Conservation (phyloP, 2,329 filamentous ascomycete species). For the Colletotrichum kahawae region DNA sequence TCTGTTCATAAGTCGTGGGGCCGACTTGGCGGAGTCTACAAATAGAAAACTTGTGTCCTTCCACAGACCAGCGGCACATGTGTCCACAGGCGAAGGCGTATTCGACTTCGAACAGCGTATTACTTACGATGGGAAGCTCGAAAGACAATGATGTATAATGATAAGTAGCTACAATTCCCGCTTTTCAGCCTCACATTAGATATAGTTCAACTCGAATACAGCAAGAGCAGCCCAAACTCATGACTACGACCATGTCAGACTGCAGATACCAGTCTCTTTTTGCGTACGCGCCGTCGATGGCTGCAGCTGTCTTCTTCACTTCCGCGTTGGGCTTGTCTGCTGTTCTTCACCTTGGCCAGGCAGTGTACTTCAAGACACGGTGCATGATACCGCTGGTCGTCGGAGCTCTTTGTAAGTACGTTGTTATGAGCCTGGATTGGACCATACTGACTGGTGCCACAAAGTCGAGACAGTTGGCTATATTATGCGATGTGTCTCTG, state of each 20-base stretch:
- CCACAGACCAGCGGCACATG: not conserved
- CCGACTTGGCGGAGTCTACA: not conserved
- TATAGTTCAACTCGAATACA: not conserved
- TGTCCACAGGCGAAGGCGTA: not conserved
- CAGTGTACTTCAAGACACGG: not conserved
- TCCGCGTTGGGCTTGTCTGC: not conserved
- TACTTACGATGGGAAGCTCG: fast-evolving
- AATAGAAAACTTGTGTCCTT: not conserved
- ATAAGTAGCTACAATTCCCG: not conserved
- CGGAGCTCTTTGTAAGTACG: not conserved
- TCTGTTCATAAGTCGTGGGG: not conserved
- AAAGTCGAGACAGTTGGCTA: not conserved
- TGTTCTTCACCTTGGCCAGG: not conserved
- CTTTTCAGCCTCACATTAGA: not conserved
- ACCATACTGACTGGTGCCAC: fast-evolving
- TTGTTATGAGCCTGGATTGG: fast-evolving
- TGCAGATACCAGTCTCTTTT: not conserved
- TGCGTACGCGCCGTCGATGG: not conserved
- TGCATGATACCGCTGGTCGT: not conserved
- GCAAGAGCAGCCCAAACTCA: not conserved
- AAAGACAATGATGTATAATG: fast-evolving
- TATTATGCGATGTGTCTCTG: not conserved
- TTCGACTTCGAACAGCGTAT: fast-evolving
- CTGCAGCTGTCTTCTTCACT: not conserved
- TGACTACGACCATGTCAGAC: not conserved